A percentile compares a stretch with the other conserved stretches of the same genome.
Conservation (phyloP, 2,329 filamentous ascomycete genomes). For the Ophiostoma himal-ulmi region DNA sequence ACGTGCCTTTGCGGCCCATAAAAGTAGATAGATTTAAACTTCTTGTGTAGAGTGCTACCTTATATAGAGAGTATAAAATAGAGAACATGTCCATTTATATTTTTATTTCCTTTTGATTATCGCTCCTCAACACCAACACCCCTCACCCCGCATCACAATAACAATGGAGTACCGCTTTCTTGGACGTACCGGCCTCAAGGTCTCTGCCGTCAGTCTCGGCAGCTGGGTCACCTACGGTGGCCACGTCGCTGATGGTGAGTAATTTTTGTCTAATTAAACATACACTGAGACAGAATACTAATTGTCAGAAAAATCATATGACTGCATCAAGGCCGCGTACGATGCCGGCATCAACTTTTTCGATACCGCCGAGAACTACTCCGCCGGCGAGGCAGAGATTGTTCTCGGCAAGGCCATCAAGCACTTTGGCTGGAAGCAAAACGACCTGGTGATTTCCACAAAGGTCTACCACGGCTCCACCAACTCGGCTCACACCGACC, state of each 20-base stretch:
- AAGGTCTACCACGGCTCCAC: slow-evolving; percentile 34
- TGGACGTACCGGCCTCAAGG: slow-evolving; percentile 65
- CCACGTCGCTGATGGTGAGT: slow-evolving; percentile 59
- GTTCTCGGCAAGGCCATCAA: slow-evolving; percentile 49
- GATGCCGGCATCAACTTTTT: slow-evolving; percentile 60
- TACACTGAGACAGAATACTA: not conserved
- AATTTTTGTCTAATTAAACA: no score
- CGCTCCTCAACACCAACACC: not conserved
- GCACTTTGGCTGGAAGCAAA: slow-evolving; percentile 48
- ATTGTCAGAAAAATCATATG: slow-evolving; percentile 34
- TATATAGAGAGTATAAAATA: not conserved
- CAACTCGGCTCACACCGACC: slow-evolving; percentile 22
- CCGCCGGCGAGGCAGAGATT: slow-evolving; percentile 44
- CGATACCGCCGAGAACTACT: slow-evolving; percentile 55
- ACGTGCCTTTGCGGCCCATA: slow-evolving; percentile 1
- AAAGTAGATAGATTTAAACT: not conserved
- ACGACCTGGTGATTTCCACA: slow-evolving; percentile 50
- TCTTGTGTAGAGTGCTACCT: not conserved
- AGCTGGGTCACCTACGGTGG: slow-evolving; percentile 71
- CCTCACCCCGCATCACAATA: not conserved
- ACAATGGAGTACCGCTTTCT: slow-evolving; percentile 66
- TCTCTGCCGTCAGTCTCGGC: slow-evolving; percentile 66
- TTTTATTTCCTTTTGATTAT: not conserved
- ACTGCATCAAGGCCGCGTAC: slow-evolving; percentile 58
- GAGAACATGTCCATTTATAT: not conserved